Base-by-base conservation (phyloP, 805 yeast genomes). In the Metschnikowia sp. region DNA sequence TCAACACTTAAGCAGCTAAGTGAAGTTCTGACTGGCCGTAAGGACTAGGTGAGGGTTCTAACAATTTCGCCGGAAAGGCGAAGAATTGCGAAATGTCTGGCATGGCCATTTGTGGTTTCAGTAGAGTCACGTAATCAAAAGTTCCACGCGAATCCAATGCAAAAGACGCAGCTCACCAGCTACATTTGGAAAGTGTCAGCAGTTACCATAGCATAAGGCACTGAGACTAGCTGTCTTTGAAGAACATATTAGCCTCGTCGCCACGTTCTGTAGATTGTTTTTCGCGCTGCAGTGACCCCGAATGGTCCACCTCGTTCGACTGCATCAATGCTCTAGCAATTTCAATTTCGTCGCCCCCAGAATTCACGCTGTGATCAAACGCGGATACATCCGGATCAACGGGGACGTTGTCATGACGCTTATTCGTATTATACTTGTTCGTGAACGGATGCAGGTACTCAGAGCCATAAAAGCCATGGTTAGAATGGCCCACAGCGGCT, bases 291-390 rank as follows among this genome's bases (percentile, higher is more conserved):
- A 10, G 26, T 9, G 28, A 15, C 29, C 28, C 31, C 9, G 37
- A 36, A 15, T 60, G 61, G 26, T 53, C 69, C 11, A 58, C 70
- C 44, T 72, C 80, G 52, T 75, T 79, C 0, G 85, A 83, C 50
- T 81, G 84, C 41, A 82, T 81, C 55, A 82, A 65, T 0, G 86
- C 88, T 37, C 84, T 67, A 1, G 88, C 87, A 54, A 82, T 83
- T 40, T 81, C 85, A 34, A 82, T 78, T 53, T 81, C 86, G 41
- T 76, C 81, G 6, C 78, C 81, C 7, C 72, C 68, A 1, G 54
- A 36, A 18, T 53, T 47, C 29, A 51, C 58, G 13, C 29, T 45
- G 38, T 57, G 58, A 35, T 57, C 58, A 52, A 74, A 79, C 0
- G 74, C 80, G 36, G 74, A 64, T 5, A 80, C 84, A 46, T 77